A percentile compares a stretch with the other conserved stretches of the same genome.
Conservation (phyloP, 2,329 filamentous ascomycete genomes). For the Pyrenophora teres region DNA sequence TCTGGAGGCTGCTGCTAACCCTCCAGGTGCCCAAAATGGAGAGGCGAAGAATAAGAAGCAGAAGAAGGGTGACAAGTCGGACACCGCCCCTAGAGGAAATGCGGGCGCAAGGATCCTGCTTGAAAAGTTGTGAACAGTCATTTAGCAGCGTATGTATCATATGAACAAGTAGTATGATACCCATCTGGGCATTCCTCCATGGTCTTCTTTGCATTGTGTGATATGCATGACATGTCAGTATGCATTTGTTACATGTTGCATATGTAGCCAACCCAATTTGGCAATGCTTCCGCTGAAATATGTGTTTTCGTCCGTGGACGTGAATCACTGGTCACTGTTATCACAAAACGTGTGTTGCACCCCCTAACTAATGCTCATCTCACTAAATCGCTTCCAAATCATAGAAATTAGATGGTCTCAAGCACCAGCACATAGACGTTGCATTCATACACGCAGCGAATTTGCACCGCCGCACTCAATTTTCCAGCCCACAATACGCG, state of each 20-base stretch:
- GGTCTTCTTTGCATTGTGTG: not conserved
- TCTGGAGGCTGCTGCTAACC: constrained; percentile 67
- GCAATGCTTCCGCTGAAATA: constrained; percentile 5
- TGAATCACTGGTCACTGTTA: not conserved
- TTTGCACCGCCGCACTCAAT: too few species aligned
- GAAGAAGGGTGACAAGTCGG: constrained; percentile 48
- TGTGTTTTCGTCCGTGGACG: not conserved
- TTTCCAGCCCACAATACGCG: too few species aligned
- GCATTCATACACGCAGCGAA: too few species aligned
- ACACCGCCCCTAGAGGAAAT: constrained; percentile 48
- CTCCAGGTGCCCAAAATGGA: constrained; percentile 50
- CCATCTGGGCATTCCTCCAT: not conserved
- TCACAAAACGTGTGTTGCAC: not conserved
- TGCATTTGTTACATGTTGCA: not conserved
- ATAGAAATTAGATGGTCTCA: too few species aligned
- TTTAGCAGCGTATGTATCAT: not conserved
- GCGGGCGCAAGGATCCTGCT: constrained; percentile 55
- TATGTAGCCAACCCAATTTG: not conserved
- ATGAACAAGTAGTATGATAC: constrained; percentile 12
- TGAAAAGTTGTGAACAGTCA: constrained; percentile 42
- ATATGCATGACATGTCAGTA: not conserved
- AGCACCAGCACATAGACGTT: too few species aligned
- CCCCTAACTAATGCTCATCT: too few species aligned
- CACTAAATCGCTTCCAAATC: too few species aligned
- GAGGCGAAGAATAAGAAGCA: constrained; percentile 38